Evolutionary conservation across 768 basidiomycete species (phyloP), one percentile per base, ranked within the genome.

Genomic region (Boletus insuetus): DNA sequence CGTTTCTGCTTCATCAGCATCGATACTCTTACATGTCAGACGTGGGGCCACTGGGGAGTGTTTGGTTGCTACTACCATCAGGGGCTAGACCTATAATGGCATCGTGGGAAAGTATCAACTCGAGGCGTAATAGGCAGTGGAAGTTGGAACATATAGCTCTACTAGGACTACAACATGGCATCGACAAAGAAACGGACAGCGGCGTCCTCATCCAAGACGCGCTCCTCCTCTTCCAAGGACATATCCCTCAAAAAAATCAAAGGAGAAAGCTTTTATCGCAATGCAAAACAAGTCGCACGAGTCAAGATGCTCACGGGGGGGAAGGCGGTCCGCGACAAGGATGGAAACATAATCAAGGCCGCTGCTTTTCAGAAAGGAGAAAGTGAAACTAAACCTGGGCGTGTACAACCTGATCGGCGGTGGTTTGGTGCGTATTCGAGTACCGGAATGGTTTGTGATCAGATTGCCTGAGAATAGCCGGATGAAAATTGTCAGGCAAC

Each of bases 201-300:
- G 4, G 20, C 22, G 13, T 55, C 66, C 12, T 69, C 72, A 1
- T 51, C 73, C 29, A 75, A 76, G 58, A 59, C 60, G 13, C 74
- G 75, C 17, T 74, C 74, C 20, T 72, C 73, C 12, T 79, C 82
- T n/a, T 75, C 78, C 22, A 76, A 78, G n/a, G 75, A 79, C 16
- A 61, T 81, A 1, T 77, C 82, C 5, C 75, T 91, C 42, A 82
- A 83, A 61, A 87, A 79, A 70, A 82, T 89, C 60, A 94, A 93
- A 69, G 95, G 94, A 67, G 94, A 97, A 77, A 99, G 96, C 72
- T 98, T 98, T 77, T 99, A 97, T 76, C 91, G 94, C 73, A 85
- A 94, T 88, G 94, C 93, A 42, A 98, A 98, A 70, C 79, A 85
- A 65, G 93, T 86, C 37, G 76, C 79, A 31, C 79, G 87, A 56